Percentiles rank a stretch among this genome's conserved stretches.
These are phyloP conservation scores for Hypoxylon cercidicola DNA, from an alignment of 495 filamentous ascomycete genomes.

Conservation along the genomic window DNA sequence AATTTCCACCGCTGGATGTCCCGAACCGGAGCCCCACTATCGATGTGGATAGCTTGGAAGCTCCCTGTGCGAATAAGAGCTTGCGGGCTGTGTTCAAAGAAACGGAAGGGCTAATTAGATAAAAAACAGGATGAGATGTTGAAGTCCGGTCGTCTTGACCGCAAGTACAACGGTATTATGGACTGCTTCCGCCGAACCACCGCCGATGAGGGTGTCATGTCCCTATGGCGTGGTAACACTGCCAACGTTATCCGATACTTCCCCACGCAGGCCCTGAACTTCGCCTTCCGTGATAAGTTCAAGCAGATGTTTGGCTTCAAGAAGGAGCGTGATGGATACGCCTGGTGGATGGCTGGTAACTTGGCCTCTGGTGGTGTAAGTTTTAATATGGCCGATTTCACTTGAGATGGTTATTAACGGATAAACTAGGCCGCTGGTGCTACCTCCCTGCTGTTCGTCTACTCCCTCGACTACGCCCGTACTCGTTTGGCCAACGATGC, in stretches of 20 bases:
- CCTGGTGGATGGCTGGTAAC: constrained; percentile 99
- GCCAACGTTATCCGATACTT: constrained; percentile 99
- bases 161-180: constrained; percentile 90
- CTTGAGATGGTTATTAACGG: constrained; percentile 10
- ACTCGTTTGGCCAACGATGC: constrained; percentile 99
- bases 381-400: constrained; percentile 37
- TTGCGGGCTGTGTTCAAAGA: constrained; percentile 35
- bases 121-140: constrained; percentile 95
- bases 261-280: constrained; percentile 99
- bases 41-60: constrained; percentile 12
- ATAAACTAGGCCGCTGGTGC: constrained; percentile 86
- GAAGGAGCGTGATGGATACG: constrained; percentile 98
- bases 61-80: constrained; percentile 13
- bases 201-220: constrained; percentile 81
- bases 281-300: constrained; percentile 99
- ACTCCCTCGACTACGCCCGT: constrained; percentile 99
- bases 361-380: constrained; percentile 99
- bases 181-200: constrained; percentile 96
- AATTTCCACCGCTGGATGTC: constrained; percentile 14
- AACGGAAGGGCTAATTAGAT: constrained; percentile 38
- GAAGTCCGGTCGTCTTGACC: constrained; percentile 96
- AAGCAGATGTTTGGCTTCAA: constrained; percentile 99
- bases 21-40: constrained; percentile 18
- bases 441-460: constrained; percentile 99
- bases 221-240: constrained; percentile 99